These are phyloP conservation scores for Phytophthora cajani DNA, from an alignment of 352 stramenopile genomes.

Conservation along the genomic window DNA sequence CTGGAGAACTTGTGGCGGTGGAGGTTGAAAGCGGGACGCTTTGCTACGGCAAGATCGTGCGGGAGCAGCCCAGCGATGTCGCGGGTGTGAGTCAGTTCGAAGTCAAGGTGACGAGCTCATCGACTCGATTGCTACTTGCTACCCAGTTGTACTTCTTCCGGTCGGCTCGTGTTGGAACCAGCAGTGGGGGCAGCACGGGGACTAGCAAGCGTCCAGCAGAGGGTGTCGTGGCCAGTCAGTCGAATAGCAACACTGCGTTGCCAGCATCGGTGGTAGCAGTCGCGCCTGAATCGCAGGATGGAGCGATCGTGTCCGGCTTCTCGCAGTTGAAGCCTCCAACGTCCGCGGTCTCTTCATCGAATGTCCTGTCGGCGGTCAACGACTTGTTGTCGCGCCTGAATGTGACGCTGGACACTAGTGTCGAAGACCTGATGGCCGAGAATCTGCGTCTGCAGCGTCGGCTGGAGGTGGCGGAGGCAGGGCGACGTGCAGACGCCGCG, in stretches of 20 bases:
- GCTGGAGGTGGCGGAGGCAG: slow-evolving; percentile 70
- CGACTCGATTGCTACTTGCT: slow-evolving; percentile 47
- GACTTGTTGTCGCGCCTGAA: slow-evolving; percentile 76
- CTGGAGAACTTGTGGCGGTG: slow-evolving; percentile 75
- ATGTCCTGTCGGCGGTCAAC: slow-evolving; percentile 80
- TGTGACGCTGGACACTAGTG: slow-evolving; percentile 67
- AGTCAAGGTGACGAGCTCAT: slow-evolving; percentile 59
- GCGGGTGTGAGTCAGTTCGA: slow-evolving; percentile 61
- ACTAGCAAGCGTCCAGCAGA: background rate
- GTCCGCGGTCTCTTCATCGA: slow-evolving; percentile 40
- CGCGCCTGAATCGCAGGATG: slow-evolving; percentile 14
- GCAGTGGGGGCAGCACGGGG: slow-evolving; percentile 1
- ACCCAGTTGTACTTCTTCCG: slow-evolving; percentile 82
- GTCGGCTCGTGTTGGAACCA: slow-evolving; percentile 47
- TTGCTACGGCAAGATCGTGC: slow-evolving; percentile 70
- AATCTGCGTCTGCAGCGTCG: slow-evolving; percentile 68
- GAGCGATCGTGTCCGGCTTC: slow-evolving; percentile 17
- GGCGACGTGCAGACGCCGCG: slow-evolving; percentile 54
- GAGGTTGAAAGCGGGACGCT: slow-evolving; percentile 49
- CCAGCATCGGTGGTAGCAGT: slow-evolving; percentile 39
- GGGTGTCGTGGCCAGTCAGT: background rate
- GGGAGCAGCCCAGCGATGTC: slow-evolving; percentile 42
- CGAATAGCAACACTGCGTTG: slow-evolving; percentile 13
- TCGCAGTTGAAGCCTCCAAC: slow-evolving; percentile 1
- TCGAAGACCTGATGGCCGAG: slow-evolving; percentile 72